A percentile compares a stretch with the other conserved stretches of the same genome.
These are phyloP conservation scores for Tetrapisispora pingtungensis DNA, from an alignment of 805 yeast species.

Conservation along the genomic window DNA sequence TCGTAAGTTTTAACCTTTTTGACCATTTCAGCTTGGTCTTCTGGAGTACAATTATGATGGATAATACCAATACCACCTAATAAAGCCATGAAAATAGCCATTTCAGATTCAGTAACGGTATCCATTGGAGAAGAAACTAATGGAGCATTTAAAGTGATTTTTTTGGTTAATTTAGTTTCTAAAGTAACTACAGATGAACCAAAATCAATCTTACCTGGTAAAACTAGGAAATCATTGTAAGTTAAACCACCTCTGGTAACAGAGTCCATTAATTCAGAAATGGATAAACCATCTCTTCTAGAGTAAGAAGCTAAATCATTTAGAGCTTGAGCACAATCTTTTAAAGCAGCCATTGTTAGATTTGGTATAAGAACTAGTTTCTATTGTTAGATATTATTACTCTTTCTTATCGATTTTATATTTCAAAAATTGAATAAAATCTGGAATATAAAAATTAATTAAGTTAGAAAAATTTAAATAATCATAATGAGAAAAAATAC, in stretches of 20 bases:
- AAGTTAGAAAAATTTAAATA: no score
- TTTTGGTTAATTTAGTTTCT: constrained; percentile 84
- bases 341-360: constrained; percentile 14
- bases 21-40: constrained; percentile 98
- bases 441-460: no score
- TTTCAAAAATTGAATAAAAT: not conserved
- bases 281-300: constrained; percentile 76
- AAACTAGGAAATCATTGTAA: constrained; percentile 88
- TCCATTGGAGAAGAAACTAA: constrained; percentile 99
- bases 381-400: not conserved
- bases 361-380: not conserved
- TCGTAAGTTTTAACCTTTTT: constrained; percentile 92
- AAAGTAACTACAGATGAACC: constrained; percentile 68
- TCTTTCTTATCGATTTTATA: not conserved
- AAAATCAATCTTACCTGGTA: constrained; percentile 91
- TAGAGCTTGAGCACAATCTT: constrained; percentile 52
- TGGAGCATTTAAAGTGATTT: constrained; percentile 84
- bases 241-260: constrained; percentile 89
- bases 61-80: constrained; percentile 98
- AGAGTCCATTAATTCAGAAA: constrained; percentile 81
- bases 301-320: constrained; percentile 56
- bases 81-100: constrained; percentile 98
- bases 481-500: not conserved
- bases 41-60: constrained; percentile 94
- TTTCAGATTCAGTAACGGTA: constrained; percentile 92